Percentiles rank a stretch among this genome's conserved stretches.
Conservation (phyloP, 179 eudicot species). For the Actinidia chinensis region DNA sequence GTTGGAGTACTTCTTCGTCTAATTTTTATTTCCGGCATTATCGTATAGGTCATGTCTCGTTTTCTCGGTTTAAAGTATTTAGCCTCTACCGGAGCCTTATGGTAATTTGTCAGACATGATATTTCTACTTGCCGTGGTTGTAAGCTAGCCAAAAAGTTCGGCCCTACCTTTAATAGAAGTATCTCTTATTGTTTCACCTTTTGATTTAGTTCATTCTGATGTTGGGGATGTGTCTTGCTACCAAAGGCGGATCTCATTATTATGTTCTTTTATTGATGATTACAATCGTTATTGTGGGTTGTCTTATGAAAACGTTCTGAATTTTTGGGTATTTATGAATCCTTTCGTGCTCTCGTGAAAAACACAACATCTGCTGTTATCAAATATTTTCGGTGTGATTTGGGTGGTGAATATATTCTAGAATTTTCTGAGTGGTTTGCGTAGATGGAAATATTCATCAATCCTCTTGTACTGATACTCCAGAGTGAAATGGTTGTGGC, state of each 20-base stretch:
- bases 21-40: slow-evolving; percentile 12
- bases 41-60: slow-evolving; percentile 15
- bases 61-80: slow-evolving; percentile 6
- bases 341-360: neutral
- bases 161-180: too few relatives aligned
- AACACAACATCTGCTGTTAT: neutral
- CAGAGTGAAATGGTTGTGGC: too few relatives aligned
- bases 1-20: neutral
- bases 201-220: too few relatives aligned
- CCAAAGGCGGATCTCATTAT: neutral
- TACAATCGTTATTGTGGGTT: too few relatives aligned
- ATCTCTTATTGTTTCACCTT: too few relatives aligned
- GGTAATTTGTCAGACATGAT: neutral
- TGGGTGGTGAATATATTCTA: slow-evolving; percentile 3
- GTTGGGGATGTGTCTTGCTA: too few relatives aligned
- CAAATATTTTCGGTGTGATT: slow-evolving; percentile 12
- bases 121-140: neutral
- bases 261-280: neutral
- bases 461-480: too few relatives aligned
- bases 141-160: too few relatives aligned
- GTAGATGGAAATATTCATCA: neutral
- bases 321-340: neutral
- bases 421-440: too few relatives aligned
- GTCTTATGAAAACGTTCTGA: too few relatives aligned
- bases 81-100: neutral